Base-by-base conservation (phyloP, 116 monocot genomes). In the Zostera marina region DNA sequence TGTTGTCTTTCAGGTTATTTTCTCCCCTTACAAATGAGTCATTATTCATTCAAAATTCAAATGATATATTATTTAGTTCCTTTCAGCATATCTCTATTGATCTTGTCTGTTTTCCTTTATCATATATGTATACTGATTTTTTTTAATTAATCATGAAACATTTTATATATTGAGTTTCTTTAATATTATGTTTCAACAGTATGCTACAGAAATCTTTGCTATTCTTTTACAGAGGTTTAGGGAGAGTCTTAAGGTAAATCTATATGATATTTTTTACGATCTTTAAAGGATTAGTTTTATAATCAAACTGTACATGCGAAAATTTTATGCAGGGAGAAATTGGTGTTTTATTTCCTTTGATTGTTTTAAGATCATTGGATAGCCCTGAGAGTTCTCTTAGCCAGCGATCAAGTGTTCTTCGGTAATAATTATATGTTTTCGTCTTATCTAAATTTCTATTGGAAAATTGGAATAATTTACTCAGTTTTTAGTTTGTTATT, bases 211-310 rank as follows among this genome's bases (percentile, higher is more conserved):
- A 43, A 90, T 98, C 61, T 98, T 98, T 72, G 72, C 75, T 12
- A 78, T 90, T 56, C 81, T 98, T 44, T 79, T 90, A 65, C 70
- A 83, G 44, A 75, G 98, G 49, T 98, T 98, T 64, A 83, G 91
- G 64, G 98, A 98, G 76, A 90, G 98, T 72, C 79, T 98, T 41
- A 98, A 98, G 91, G 98, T 90, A 68, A 56, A 26, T 38, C 39
- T 17, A 40, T 56, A 38, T 38, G 56, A 40, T 56, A 56, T 56
- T 12, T 1, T 38, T 0, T 16, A 38, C 16, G 12, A 38, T 40
- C 15, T 56, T 56, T 26, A 56, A 14, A 15, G 8, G 56, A 13
- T 5, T 56, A 32, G 15, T 16, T 56, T 56, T 56, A 15, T 38
- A 16, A 32, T 39, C 26, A 15, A 32, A 32, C 32, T 32, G 32